These are phyloP conservation scores for Parathielavia hyrcaniae DNA, from an alignment of 495 filamentous ascomycete species.

Conservation along the genomic window DNA sequence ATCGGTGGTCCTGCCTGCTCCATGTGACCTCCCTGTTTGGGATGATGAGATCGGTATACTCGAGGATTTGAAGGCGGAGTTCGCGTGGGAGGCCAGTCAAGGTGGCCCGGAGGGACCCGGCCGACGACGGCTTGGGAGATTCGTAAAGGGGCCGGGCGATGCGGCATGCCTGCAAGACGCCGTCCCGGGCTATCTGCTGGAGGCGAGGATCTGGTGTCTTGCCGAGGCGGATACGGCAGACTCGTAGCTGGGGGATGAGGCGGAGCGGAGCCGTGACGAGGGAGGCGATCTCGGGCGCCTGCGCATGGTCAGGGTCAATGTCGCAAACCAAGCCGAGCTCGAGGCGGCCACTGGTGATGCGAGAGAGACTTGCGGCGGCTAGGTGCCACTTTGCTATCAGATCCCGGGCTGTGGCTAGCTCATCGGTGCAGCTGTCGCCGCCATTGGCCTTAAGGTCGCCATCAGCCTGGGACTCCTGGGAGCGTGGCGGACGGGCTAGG, in stretches of 20 bases:
- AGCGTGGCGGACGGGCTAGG: no score
- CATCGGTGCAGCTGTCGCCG: not conserved
- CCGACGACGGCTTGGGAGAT: not conserved
- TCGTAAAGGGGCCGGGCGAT: not conserved
- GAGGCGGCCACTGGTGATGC: not conserved
- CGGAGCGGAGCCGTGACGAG: not conserved
- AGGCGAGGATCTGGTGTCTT: not conserved
- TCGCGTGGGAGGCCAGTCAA: constrained; percentile 1
- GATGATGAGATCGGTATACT: constrained; percentile 7
- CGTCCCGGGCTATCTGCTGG: not conserved
- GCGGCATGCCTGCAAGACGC: not conserved
- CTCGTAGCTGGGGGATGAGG: not conserved
- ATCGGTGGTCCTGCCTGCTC: not conserved
- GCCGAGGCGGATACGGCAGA: constrained; percentile 1
- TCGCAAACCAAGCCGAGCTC: constrained; percentile 2
- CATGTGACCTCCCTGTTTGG: not conserved
- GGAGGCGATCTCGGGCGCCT: not conserved
- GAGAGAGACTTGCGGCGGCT: no score
- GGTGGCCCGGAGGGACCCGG: not conserved
- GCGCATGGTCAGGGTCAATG: not conserved
- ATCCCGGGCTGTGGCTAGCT: not conserved
- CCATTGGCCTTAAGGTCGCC: no score
- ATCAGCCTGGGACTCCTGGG: no score
- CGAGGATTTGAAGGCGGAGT: constrained; percentile 2
- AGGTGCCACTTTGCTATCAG: no score